Base-by-base conservation (phyloP, 805 yeast genomes). In the Debaryomyces hansenii region DNA sequence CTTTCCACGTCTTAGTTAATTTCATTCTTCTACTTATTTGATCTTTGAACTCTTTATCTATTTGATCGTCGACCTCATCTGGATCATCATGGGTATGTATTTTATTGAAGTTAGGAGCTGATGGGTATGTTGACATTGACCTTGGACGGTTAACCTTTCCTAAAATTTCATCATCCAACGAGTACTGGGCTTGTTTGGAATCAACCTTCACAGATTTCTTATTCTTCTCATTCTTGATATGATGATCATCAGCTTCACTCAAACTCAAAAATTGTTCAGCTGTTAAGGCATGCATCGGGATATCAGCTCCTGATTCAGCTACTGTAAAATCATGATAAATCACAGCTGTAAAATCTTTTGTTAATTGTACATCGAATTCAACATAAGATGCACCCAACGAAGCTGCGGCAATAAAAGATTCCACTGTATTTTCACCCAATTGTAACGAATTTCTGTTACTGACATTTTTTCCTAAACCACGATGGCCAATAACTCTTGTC, bases 311-410 rank as follows among this genome's bases (percentile, higher is more conserved):
- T 5, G 96, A 84, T 60, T 92, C 98, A 2, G 96, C 96, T 41
- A 92, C 97, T 37, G 89, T 64, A 60, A 92, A 92, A 62, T 92
- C 98, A 64, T 92, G 98, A 60, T 92, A 92, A 24, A 92, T 87
- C 5, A 92, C 98, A 2, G 98, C 97, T 9, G 89, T 83, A 53
- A 75, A 75, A 64, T 92, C 98, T 60, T 90, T 90, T 12, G 98
- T 92, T 55, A 92, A 72, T 62, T 92, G 98, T 39, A 92, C 98
- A 66, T 92, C 98, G 63, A 92, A 92, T 67, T 92, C 98, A 43
- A 92, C 97, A 59, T 92, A 92, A 2, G 96, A 85, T 1, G 98
- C 98, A 35, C 98, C 98, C 53, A 92, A 72, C 2, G 96, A 90
- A 0, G 97, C 96, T 0, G 98, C 98, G 10, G 96, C 96, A 60